Percentiles rank a stretch among this genome's conserved stretches.
phyloP scores from a whole-genome alignment of 345 rosid species.

The Hibiscus tridactylites region DNA sequence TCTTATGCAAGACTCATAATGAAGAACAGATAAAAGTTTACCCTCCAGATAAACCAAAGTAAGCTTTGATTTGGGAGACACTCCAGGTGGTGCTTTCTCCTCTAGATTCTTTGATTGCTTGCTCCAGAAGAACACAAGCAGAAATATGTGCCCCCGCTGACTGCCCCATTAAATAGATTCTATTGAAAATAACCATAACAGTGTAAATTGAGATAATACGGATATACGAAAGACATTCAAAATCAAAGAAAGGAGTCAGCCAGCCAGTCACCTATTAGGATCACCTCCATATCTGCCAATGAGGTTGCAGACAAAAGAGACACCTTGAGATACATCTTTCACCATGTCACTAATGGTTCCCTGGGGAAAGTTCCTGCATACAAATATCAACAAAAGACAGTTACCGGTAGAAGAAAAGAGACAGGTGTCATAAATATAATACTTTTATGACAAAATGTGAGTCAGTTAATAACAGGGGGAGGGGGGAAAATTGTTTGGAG shows the following conservation, averaged over 20 bases:
- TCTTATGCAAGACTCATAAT: conserved; percentile 7
- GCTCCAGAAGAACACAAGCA: conserved; percentile 72
- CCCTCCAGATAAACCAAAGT: conserved; percentile 85
- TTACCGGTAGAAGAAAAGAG: background rate
- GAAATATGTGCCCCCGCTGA: conserved; percentile 99
- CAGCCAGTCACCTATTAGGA: conserved; percentile 49
- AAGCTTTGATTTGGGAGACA: conserved; percentile 66
- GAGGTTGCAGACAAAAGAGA: conserved; percentile 71
- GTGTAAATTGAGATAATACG: conserved; percentile 15
- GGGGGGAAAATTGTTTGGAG: background rate
- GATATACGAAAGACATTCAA: background rate
- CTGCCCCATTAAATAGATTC: conserved; percentile 95
- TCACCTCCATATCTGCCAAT: conserved; percentile 86
- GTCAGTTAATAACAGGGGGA: background rate
- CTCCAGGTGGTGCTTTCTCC: conserved; percentile 66
- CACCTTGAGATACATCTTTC: conserved; percentile 66
- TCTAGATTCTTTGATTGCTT: background rate
- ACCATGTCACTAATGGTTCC: conserved; percentile 94
- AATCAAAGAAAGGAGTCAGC: conserved; percentile 1
- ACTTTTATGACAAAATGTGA: background rate
- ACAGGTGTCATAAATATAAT: background rate
- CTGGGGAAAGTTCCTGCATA: conserved; percentile 84
- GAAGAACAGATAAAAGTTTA: conserved; percentile 3
- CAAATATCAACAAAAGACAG: conserved; percentile 9
- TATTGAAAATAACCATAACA: conserved; percentile 22